These are phyloP conservation scores for Rhizodiscina lignyota DNA, from an alignment of 495 filamentous ascomycete genomes.

Conservation along the genomic window DNA sequence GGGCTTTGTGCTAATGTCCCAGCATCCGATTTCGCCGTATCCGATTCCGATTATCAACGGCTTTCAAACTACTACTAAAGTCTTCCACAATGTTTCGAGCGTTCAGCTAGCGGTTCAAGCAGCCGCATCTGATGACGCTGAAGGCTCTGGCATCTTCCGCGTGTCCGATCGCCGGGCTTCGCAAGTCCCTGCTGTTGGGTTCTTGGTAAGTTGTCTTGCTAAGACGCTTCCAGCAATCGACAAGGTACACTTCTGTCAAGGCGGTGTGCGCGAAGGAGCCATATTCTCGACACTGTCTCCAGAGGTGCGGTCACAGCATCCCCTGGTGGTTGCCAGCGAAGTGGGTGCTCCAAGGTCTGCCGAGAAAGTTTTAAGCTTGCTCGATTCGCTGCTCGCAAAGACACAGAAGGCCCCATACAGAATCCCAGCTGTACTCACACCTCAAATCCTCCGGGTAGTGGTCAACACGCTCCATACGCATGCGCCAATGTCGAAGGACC, in stretches of 20 bases:
- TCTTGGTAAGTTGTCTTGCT: conserved; percentile 56
- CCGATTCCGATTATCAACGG: conserved; percentile 77
- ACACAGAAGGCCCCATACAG: not conserved
- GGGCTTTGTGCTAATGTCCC: conserved; percentile 64
- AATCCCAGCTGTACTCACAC: conserved; percentile 6
- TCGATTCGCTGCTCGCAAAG: conserved; percentile 29
- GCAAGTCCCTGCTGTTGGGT: conserved; percentile 72
- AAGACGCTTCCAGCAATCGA: conserved; percentile 53
- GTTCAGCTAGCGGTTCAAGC: conserved; percentile 37
- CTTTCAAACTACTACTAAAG: conserved; percentile 42
- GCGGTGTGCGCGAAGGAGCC: conserved; percentile 70
- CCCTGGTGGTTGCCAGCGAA: conserved; percentile 42
- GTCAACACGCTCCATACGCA: conserved; percentile 10
- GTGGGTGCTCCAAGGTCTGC: conserved; percentile 30
- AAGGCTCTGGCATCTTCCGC: conserved; percentile 43
- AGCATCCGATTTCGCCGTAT: conserved; percentile 51
- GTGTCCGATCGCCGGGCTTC: conserved; percentile 64
- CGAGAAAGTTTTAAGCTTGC: conserved; percentile 21
- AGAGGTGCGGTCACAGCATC: conserved; percentile 41
- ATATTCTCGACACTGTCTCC: conserved; percentile 49
- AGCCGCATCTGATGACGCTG: conserved; percentile 19
- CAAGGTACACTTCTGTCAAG: conserved; percentile 67
- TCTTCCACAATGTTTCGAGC: conserved; percentile 43
- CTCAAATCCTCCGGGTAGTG: conserved; percentile 16
- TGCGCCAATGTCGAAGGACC: conserved; percentile 12